phyloP scores from a whole-genome alignment of 106 monocot species.

The Platanthera guangdongensis region DNA sequence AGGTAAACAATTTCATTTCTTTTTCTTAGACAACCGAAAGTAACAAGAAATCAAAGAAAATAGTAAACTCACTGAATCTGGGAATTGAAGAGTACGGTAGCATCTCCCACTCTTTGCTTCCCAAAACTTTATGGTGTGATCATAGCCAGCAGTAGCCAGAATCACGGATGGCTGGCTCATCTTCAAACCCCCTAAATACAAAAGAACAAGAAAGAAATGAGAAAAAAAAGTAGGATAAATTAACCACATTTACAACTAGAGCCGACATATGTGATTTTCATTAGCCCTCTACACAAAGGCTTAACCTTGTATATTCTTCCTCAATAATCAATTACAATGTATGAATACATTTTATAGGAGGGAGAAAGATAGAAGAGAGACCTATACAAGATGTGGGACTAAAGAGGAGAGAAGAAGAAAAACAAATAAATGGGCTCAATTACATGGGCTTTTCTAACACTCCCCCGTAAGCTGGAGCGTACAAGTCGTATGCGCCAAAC shows the following conservation, averaged over 20 bases:
- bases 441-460: too few relatives aligned
- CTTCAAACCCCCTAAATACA: slow-evolving; percentile 2
- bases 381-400: too few relatives aligned
- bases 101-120: slow-evolving; percentile 71
- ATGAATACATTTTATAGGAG: too few relatives aligned
- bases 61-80: slow-evolving; percentile 43
- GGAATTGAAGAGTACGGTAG: slow-evolving; percentile 65
- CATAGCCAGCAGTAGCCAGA: slow-evolving; percentile 64
- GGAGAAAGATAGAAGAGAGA: too few relatives aligned
- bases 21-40: not conserved
- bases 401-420: too few relatives aligned
- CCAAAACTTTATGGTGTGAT: slow-evolving; percentile 75
- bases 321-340: too few relatives aligned
- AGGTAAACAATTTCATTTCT: not conserved
- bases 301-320: too few relatives aligned
- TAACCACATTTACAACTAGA: not conserved
- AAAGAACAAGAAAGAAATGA: not conserved
- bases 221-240: not conserved
- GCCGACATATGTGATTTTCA: not conserved
- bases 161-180: slow-evolving; percentile 69
- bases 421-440: too few relatives aligned
- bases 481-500: too few relatives aligned
- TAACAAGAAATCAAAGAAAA: not conserved
- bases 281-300: too few relatives aligned
- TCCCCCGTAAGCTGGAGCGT: too few relatives aligned